Evolutionary conservation across 176 grass and related monocot species (phyloP).

Genomic region (Ananas comosus): DNA sequence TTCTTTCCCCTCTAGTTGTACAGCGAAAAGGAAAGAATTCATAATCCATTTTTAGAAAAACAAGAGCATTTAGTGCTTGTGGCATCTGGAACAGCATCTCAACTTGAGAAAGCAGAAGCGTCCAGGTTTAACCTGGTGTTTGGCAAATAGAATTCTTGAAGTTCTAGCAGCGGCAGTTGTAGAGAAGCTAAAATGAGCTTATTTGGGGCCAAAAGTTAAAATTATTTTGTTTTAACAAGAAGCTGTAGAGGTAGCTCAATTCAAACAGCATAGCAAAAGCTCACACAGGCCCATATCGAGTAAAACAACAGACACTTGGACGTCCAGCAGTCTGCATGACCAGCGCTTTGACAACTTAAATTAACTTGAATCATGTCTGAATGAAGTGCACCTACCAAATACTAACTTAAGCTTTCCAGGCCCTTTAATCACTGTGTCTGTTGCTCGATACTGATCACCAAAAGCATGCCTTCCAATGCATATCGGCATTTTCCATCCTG

Average conservation of each 20-base stretch:
- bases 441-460: conserved; percentile 79
- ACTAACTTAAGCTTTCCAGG: conserved; percentile 73
- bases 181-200: no score
- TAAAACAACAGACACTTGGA: not conserved
- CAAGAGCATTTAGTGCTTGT: not conserved
- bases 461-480: conserved; percentile 81
- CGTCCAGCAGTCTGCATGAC: not conserved
- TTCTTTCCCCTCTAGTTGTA: conserved; percentile 43
- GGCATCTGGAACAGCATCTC: conserved; percentile 1
- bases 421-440: conserved; percentile 56
- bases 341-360: not conserved
- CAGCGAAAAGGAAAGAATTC: conserved; percentile 3
- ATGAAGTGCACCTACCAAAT: conserved; percentile 45
- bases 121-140: no score
- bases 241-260: not conserved
- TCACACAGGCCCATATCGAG: not conserved
- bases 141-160: no score
- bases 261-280: not conserved
- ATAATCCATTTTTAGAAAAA: conserved; percentile 9
- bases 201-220: no score
- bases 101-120: no score
- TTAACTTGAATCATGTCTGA: not conserved
- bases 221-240: no score
- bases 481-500: conserved; percentile 67
- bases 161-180: no score